Conservation (phyloP, 106 monocot genomes). For the Triglochin maritima region DNA sequence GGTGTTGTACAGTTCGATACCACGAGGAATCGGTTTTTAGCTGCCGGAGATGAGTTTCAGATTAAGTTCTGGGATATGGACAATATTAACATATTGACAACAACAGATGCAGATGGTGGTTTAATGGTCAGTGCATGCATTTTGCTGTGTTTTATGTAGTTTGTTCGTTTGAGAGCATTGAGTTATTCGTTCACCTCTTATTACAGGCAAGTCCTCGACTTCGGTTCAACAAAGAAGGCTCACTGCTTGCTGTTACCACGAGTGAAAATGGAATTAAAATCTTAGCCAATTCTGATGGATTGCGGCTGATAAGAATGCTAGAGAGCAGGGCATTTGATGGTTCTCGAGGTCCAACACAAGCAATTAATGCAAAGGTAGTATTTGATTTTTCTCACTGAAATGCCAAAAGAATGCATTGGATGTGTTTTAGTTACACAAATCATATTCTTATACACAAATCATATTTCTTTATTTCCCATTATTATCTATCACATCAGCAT, state of each 20-base stretch:
- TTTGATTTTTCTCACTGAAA: not conserved
- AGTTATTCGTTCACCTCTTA: not conserved
- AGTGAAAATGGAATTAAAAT: slow-evolving; percentile 95
- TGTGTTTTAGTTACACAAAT: too few relatives aligned
- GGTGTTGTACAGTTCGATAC: slow-evolving; percentile 84
- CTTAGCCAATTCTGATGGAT: slow-evolving; percentile 87
- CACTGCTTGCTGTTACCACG: slow-evolving; percentile 88
- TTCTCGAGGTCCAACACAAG: slow-evolving; percentile 60
- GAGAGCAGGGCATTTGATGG: slow-evolving; percentile 86
- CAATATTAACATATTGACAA: slow-evolving; percentile 35
- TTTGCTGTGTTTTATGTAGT: not conserved
- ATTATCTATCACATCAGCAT: too few relatives aligned
- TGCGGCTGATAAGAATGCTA: slow-evolving; percentile 78
- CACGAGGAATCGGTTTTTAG: slow-evolving; percentile 59
- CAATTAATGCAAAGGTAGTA: slow-evolving; percentile 52
- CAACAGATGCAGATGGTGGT: slow-evolving; percentile 62
- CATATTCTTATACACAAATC: too few relatives aligned
- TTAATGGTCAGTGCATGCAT: slow-evolving; percentile 37
- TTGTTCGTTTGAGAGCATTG: not conserved
- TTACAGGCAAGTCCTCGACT: slow-evolving; percentile 81
- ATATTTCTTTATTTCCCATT: too few relatives aligned
- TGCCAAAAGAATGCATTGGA: not conserved
- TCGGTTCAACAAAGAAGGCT: slow-evolving; percentile 95
- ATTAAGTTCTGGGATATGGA: slow-evolving; percentile 94
- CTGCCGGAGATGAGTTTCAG: slow-evolving; percentile 78